Conservation (phyloP, 2,329 filamentous ascomycete genomes). For the Polytolypa hystricis region DNA sequence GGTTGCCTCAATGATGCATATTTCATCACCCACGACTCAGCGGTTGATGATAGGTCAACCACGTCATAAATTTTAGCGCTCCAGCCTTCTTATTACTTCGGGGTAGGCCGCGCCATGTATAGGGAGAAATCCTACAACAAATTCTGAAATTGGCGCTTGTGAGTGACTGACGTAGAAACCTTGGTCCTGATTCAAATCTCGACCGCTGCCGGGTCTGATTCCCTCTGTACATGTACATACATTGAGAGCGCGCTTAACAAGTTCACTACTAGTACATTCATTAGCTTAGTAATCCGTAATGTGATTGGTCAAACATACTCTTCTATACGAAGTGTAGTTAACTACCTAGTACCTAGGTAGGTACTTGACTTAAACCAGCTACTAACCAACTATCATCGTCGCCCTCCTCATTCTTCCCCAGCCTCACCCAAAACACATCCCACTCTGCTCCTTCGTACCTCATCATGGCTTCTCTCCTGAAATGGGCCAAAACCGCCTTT, state of each 20-base stretch:
- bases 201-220: neutral
- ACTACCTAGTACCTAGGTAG: no score
- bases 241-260: constrained; percentile 1
- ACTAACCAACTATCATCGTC: no score
- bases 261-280: neutral
- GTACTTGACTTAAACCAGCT: no score
- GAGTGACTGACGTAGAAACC: neutral
- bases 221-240: no score
- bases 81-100: neutral
- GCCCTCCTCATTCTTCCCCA: neutral
- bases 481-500: constrained; percentile 13
- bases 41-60: neutral
- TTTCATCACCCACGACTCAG: neutral
- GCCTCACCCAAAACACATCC: neutral
- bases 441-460: neutral
- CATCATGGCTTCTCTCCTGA: constrained; percentile 14
- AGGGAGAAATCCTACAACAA: neutral
- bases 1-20: neutral
- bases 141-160: neutral
- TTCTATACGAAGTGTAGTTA: no score
- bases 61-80: neutral
- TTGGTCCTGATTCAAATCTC: neutral
- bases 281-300: no score
- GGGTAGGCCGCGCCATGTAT: neutral
- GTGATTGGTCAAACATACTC: no score